Evolutionary conservation across 108 stramenopile species (phyloP), one percentile per base, ranked within the genome.

Genomic region (Schizochytrium sp.): DNA sequence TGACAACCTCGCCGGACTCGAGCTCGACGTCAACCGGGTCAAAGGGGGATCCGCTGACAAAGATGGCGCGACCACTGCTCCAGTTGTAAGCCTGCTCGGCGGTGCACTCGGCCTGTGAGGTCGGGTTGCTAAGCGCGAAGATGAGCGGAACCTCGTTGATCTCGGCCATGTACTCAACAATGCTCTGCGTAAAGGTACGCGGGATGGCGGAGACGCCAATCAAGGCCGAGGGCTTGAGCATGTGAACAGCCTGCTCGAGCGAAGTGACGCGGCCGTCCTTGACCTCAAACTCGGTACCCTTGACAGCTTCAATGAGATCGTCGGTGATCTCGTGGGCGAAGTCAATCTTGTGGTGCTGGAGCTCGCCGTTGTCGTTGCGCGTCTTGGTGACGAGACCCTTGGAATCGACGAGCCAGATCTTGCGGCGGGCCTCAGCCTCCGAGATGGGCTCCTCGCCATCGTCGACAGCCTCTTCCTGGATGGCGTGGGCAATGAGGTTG

Each of bases 61-160:
- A 98, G 87, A 99, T 94, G 76, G 95, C 96, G 14, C 91, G 92
- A 34, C 98, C 99, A 25, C 97, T 90, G 5, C 98, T 97, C 98
- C 98, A 98, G 93, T 94, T 93, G 91, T 97, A 98, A 4, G 99
- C 99, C 92, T 99, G 96, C 90, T 95, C 94, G 57, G 98, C 97
- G 5, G 98, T 96, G 88, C 98, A 98, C 90, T 99, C 98, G 25
- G 98, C 97, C 88, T 96, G 97, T 12, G 92, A 94, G 21, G 99
- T 99, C 51, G 99, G 99, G 88, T 99, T 99, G 57, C 96, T 96
- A 44, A 99, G 93, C 5, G 99, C 98, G 88, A 99, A 98, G 57
- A 99, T 97, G 87, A 99, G 94, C 5, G 99, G 99, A 47, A 91
- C 83, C 6, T 95, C 95, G 72, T 92, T 93, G 76, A 94, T 91